These are phyloP conservation scores for Lentinula sp. DNA, from an alignment of 768 basidiomycete genomes.

Conservation along the genomic window DNA sequence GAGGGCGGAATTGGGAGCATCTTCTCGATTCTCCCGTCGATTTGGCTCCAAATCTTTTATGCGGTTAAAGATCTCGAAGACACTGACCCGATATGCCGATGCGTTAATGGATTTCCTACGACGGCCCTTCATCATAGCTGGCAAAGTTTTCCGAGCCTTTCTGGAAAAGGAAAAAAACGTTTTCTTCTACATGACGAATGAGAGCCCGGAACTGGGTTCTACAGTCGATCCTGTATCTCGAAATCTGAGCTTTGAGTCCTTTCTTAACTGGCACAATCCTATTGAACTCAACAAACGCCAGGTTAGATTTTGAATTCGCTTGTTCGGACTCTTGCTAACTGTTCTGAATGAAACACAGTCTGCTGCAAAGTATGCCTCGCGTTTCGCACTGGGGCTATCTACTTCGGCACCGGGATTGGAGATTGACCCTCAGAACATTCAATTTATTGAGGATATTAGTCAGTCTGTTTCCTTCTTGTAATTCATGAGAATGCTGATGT, in stretches of 20 bases:
- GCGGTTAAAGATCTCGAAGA: constrained; percentile 22
- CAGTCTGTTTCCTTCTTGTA: constrained; percentile 7
- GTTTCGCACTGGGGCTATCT: constrained; percentile 42
- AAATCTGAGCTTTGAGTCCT: constrained; percentile 28
- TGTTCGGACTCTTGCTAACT: not conserved
- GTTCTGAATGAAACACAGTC: constrained; percentile 22
- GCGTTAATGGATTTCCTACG: constrained; percentile 21
- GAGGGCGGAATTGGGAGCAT: constrained; percentile 27
- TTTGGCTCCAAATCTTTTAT: constrained; percentile 36
- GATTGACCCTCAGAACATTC: constrained; percentile 24
- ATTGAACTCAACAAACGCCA: constrained; percentile 31
- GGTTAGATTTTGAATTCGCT: constrained; percentile 18
- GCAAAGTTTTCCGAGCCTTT: constrained; percentile 33
- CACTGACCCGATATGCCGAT: constrained; percentile 12
- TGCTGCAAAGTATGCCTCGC: constrained; percentile 44
- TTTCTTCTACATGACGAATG: constrained; percentile 31
- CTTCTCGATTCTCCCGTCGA: constrained; percentile 30
- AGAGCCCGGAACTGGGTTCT: constrained; percentile 11
- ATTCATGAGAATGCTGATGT: not conserved
- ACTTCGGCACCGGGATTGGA: constrained; percentile 41
- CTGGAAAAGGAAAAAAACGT: constrained; percentile 31
- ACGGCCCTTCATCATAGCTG: constrained; percentile 29
- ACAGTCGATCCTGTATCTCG: constrained; percentile 5
- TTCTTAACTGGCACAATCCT: constrained; percentile 40
- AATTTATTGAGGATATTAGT: constrained; percentile 31